Evolutionary conservation across 768 basidiomycete genomes (phyloP).

Genomic region (Lentinula sp.): DNA sequence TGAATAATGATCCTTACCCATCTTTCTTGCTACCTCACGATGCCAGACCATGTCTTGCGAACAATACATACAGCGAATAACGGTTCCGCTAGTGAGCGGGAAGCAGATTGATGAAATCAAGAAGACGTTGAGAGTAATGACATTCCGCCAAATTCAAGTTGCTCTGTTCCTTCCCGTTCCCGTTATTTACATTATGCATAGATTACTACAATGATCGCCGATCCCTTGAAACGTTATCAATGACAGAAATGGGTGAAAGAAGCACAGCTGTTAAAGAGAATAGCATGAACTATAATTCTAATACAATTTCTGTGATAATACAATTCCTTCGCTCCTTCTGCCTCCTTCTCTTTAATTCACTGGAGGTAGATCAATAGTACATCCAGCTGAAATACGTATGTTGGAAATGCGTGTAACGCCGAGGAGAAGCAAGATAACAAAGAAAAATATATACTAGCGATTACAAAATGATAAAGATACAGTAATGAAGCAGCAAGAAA

Average conservation of each 20-base stretch:
- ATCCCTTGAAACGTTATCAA: slow-evolving; percentile 1
- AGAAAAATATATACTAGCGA: too few relatives aligned
- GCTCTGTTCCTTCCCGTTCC: not conserved
- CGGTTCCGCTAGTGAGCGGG: not conserved
- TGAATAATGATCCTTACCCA: not conserved
- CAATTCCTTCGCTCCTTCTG: not conserved
- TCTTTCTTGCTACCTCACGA: not conserved
- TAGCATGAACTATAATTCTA: too few relatives aligned
- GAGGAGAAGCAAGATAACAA: too few relatives aligned
- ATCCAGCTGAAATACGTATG: too few relatives aligned
- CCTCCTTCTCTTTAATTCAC: not conserved
- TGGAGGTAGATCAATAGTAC: not conserved
- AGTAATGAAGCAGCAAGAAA: too few relatives aligned
- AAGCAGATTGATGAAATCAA: slow-evolving; percentile 1
- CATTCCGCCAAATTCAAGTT: not conserved
- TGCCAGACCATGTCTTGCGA: not conserved
- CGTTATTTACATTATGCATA: not conserved
- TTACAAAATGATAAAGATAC: too few relatives aligned
- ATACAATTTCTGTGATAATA: not conserved
- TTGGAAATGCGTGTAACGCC: too few relatives aligned
- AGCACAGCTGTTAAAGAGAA: too few relatives aligned
- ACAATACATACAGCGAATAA: not conserved
- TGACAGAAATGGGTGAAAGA: not conserved
- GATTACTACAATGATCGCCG: not conserved
- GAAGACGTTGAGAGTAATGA: not conserved